Evolutionary conservation across 108 stramenopile species (phyloP).

Genomic region (Cyclotella atomus): DNA sequence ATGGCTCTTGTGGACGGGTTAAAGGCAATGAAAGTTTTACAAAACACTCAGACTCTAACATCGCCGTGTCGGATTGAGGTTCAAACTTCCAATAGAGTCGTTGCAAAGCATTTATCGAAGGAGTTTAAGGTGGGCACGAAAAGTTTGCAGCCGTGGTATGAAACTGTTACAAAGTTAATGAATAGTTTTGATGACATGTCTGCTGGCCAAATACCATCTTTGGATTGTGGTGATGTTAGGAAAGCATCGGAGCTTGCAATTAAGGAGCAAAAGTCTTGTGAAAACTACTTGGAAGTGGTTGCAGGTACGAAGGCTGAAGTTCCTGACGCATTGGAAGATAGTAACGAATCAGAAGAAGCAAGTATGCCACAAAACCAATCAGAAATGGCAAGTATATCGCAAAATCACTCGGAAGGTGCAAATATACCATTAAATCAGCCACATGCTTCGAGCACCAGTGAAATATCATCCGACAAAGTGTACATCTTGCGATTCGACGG

Average conservation of each 20-base stretch:
- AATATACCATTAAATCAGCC: neutral
- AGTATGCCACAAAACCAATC: neutral
- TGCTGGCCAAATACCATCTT: constrained; percentile 4
- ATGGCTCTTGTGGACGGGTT: constrained; percentile 26
- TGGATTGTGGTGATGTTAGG: constrained; percentile 1
- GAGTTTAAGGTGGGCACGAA: constrained; percentile 17
- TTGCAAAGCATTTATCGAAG: constrained; percentile 26
- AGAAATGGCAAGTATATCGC: no score
- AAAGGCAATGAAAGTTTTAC: constrained; percentile 1
- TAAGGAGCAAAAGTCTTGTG: constrained; percentile 16
- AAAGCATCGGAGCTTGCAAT: constrained; percentile 22
- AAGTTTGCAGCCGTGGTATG: constrained; percentile 25
- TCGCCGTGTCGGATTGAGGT: constrained; percentile 16
- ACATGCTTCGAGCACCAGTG: neutral
- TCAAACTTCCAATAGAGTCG: constrained; percentile 28
- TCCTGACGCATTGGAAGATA: neutral
- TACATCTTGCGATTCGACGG: constrained; percentile 67
- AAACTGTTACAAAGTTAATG: constrained; percentile 10
- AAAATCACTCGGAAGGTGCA: no score
- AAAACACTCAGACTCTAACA: neutral
- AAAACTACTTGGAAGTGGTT: constrained; percentile 16
- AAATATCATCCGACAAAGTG: constrained; percentile 28
- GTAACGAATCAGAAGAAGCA: neutral
- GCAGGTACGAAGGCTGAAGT: neutral
- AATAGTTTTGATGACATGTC: constrained; percentile 7